Evolutionary conservation across 2,329 filamentous ascomycete genomes (phyloP).

Genomic region (Xylaria sp.): DNA sequence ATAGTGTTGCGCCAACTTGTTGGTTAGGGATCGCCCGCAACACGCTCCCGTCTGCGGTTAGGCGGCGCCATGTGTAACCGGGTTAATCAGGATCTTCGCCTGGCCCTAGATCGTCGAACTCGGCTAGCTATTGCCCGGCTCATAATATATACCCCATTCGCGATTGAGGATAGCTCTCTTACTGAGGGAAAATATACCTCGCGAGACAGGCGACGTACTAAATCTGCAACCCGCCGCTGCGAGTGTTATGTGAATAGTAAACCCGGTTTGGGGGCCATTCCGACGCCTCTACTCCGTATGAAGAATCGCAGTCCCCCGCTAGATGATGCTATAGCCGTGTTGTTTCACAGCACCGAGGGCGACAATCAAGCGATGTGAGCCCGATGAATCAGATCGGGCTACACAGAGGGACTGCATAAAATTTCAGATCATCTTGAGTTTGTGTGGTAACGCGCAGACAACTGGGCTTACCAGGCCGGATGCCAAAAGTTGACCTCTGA

Average conservation of each 20-base stretch:
- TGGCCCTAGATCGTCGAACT: not conserved
- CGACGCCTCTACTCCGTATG: not conserved
- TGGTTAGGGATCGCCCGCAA: not conserved
- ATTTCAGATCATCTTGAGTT: not conserved
- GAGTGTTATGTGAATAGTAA: not conserved
- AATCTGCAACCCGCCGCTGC: not conserved
- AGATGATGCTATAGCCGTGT: not conserved
- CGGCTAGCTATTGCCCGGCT: too few relatives aligned
- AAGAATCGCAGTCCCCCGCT: not conserved
- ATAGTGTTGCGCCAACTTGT: slow-evolving; percentile 1
- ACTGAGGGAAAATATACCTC: not conserved
- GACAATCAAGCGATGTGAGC: not conserved
- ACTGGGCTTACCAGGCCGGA: too few relatives aligned
- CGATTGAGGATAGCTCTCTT: not conserved
- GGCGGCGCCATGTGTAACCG: slow-evolving; percentile 9
- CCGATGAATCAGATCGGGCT: not conserved
- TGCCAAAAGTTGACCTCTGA: too few relatives aligned
- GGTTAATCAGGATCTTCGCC: not conserved
- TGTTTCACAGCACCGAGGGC: not conserved
- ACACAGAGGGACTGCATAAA: not conserved
- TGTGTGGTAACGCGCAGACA: too few relatives aligned
- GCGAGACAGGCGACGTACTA: not conserved
- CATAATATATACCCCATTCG: not conserved
- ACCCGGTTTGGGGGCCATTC: too few relatives aligned
- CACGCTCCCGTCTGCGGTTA: not conserved